Evolutionary conservation across 1,284 basidiomycete genomes (phyloP).

Genomic region (Tilletiopsis washingtonensis): DNA sequence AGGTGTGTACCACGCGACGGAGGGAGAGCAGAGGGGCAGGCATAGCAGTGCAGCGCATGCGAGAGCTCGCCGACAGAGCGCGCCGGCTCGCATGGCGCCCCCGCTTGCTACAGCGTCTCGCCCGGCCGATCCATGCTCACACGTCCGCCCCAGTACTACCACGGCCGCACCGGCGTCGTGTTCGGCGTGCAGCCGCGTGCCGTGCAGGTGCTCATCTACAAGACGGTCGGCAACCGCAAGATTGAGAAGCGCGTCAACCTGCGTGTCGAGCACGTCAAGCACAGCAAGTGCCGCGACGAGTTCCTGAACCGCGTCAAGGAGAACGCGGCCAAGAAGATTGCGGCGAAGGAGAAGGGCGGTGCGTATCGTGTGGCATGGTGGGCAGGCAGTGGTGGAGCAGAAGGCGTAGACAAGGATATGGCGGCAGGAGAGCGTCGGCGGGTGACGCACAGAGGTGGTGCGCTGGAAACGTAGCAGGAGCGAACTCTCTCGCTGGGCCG

Average conservation of each 20-base stretch:
- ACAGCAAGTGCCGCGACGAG: constrained; percentile 98
- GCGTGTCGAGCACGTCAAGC: constrained; percentile 92
- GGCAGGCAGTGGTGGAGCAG: no score
- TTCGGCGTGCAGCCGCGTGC: constrained; percentile 95
- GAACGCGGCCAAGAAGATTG: constrained; percentile 77
- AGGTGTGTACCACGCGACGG: constrained; percentile 49
- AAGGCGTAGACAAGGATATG: no score
- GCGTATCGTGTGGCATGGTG: background rate
- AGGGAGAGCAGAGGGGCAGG: no score
- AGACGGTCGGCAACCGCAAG: constrained; percentile 98
- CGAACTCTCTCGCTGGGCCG: no score
- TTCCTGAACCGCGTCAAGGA: constrained; percentile 93
- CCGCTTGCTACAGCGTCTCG: no score
- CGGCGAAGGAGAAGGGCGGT: constrained; percentile 57
- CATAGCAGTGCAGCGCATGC: no score
- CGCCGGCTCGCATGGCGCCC: no score
- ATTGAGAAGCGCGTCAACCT: constrained; percentile 99
- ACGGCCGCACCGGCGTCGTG: constrained; percentile 87
- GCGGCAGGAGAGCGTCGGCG: no score
- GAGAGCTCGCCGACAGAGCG: no score
- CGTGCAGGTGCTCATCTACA: constrained; percentile 96
- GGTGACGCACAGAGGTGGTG: no score
- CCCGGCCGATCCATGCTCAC: no score
- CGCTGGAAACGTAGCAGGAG: no score
- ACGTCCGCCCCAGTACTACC: constrained; percentile 28